phyloP scores from a whole-genome alignment of 2,329 filamentous ascomycete species.

The Cryphonectria parasitica region DNA sequence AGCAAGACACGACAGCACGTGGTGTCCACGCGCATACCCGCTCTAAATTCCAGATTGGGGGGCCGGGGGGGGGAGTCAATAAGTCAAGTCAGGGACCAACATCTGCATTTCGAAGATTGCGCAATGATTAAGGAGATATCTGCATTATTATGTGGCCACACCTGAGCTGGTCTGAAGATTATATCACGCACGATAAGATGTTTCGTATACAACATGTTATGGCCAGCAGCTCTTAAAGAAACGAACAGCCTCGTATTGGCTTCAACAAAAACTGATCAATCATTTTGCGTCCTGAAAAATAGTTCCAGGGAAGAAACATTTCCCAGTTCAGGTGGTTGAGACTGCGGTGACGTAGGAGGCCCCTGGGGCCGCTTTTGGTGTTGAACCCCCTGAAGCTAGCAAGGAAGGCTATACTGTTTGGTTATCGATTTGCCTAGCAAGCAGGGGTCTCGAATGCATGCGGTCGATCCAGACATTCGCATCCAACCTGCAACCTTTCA shows the following conservation, averaged over 20 bases:
- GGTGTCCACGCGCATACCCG: constrained; percentile 2
- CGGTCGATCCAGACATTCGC: neutral
- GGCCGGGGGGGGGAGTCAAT: too few species aligned
- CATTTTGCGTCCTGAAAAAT: neutral
- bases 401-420: neutral
- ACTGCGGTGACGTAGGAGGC: neutral
- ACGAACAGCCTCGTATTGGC: neutral
- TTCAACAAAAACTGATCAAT: neutral
- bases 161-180: neutral
- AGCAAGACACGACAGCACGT: constrained; percentile 26
- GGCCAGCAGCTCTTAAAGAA: too few species aligned
- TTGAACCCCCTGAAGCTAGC: constrained; percentile 3
- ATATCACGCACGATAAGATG: neutral
- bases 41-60: neutral
- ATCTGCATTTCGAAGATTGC: neutral
- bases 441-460: constrained; percentile 4
- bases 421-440: neutral
- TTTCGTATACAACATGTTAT: neutral
- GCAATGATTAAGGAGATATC: neutral
- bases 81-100: neutral
- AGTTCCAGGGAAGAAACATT: neutral
- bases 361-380: neutral
- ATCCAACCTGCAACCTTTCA: neutral
- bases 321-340: neutral
- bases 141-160: neutral